Evolutionary conservation across 2,329 filamentous ascomycete genomes (phyloP).

Genomic region (Calonectria leucothoes): DNA sequence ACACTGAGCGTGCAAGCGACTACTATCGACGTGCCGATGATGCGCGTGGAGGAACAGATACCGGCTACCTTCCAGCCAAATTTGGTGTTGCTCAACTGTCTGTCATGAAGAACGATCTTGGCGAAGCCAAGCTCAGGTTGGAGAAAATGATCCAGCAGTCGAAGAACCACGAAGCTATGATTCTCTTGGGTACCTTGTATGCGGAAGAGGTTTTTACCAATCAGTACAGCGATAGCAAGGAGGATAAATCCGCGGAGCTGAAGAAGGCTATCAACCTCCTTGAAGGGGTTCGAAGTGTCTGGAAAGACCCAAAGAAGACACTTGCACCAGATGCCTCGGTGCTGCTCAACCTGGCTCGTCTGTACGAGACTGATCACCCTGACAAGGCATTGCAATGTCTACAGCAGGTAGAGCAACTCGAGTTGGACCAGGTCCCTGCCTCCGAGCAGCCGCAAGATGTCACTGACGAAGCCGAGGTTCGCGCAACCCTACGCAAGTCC

Average conservation of each 20-base stretch:
- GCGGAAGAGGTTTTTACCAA: slow-evolving; percentile 92
- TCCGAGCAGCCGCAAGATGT: slow-evolving; percentile 72
- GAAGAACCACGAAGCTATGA: slow-evolving; percentile 89
- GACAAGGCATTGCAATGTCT: slow-evolving; percentile 94
- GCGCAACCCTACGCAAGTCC: slow-evolving; percentile 75
- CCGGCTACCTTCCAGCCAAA: slow-evolving; percentile 92
- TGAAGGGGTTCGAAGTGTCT: slow-evolving; percentile 85
- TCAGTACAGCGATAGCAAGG: slow-evolving; percentile 77
- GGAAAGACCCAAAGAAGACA: slow-evolving; percentile 94
- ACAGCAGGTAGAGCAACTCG: slow-evolving; percentile 90
- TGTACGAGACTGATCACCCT: slow-evolving; percentile 87
- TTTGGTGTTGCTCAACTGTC: slow-evolving; percentile 93
- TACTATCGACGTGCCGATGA: slow-evolving; percentile 93
- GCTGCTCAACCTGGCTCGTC: slow-evolving; percentile 87
- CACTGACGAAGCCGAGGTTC: slow-evolving; percentile 68
- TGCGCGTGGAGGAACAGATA: slow-evolving; percentile 90
- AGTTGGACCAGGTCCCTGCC: slow-evolving; percentile 80
- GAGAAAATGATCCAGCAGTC: slow-evolving; percentile 94
- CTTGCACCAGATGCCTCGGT: slow-evolving; percentile 85
- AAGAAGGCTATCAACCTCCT: slow-evolving; percentile 89
- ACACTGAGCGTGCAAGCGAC: slow-evolving; percentile 80
- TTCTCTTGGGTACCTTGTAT: slow-evolving; percentile 88
- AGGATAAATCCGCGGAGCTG: slow-evolving; percentile 86
- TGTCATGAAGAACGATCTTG: slow-evolving; percentile 84
- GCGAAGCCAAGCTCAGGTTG: slow-evolving; percentile 90